Conservation (phyloP, 345 rosid genomes). For the Erysimum cheiranthoides region DNA sequence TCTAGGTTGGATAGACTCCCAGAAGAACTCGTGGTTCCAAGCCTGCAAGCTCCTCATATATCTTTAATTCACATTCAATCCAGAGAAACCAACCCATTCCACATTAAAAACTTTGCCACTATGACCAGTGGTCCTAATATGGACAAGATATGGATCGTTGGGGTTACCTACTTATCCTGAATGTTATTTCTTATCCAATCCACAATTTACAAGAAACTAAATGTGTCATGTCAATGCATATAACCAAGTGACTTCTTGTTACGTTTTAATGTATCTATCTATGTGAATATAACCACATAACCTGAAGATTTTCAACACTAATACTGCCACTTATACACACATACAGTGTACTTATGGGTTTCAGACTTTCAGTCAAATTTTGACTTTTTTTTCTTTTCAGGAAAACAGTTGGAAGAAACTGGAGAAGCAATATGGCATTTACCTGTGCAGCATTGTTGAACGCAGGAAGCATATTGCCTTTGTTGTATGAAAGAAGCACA, state of each 20-base stretch:
- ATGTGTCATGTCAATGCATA: neutral
- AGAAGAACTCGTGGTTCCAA: conserved; percentile 95
- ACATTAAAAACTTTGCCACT: conserved; percentile 1
- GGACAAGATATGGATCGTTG: neutral
- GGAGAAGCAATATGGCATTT: conserved; percentile 3
- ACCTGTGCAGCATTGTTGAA: conserved; percentile 98
- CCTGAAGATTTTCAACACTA: neutral
- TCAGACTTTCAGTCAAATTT: conserved; percentile 7
- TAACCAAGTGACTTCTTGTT: conserved; percentile 14
- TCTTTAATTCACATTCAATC: conserved; percentile 14
- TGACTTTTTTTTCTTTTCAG: neutral
- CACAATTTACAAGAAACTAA: conserved; percentile 4
- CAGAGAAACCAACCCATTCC: conserved; percentile 2
- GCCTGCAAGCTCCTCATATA: conserved; percentile 54
- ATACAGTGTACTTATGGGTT: neutral
- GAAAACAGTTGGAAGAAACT: neutral
- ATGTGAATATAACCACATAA: neutral
- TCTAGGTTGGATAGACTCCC: conserved; percentile 92
- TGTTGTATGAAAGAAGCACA: conserved; percentile 64
- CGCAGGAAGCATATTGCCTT: conserved; percentile 79
- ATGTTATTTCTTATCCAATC: neutral
- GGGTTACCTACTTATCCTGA: neutral
- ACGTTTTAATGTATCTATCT: neutral
- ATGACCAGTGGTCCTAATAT: neutral
- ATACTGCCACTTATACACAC: neutral